Percentiles rank a stretch among this genome's conserved stretches.
phyloP scores from a whole-genome alignment of 202 grass and related monocot genomes.

The Musa balbisiana region DNA sequence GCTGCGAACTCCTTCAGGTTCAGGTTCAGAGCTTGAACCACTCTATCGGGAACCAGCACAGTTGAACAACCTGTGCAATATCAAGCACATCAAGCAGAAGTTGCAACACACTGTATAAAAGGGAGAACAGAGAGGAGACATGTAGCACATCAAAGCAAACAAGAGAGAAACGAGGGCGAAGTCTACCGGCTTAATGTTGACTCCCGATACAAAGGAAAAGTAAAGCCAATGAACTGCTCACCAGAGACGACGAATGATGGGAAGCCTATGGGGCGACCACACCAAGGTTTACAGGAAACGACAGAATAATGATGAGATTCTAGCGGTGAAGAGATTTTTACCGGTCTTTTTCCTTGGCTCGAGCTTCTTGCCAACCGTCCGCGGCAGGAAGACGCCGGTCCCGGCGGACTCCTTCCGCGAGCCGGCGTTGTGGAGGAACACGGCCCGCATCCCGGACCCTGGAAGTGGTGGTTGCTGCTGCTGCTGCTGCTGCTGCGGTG shows the following conservation, averaged over 20 bases:
- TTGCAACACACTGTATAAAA: too few species aligned
- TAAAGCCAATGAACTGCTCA: too few species aligned
- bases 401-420: slow-evolving; percentile 6
- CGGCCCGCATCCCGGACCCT: slow-evolving; percentile 10
- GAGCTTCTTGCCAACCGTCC: neutral
- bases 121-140: too few species aligned
- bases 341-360: slow-evolving; percentile 50
- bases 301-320: neutral
- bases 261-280: too few species aligned
- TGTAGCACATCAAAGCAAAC: too few species aligned
- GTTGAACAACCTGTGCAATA: neutral
- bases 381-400: slow-evolving; percentile 14
- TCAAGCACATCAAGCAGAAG: too few species aligned
- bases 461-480: neutral
- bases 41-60: neutral
- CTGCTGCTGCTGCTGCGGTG: neutral
- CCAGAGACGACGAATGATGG: too few species aligned
- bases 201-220: too few species aligned
- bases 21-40: neutral
- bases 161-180: too few species aligned
- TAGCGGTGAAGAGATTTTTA: neutral
- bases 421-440: slow-evolving; percentile 4
- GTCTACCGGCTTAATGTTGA: too few species aligned
- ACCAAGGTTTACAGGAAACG: too few species aligned
- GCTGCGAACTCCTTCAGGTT: neutral